Percentiles rank a stretch among this genome's conserved stretches.
These are phyloP conservation scores for Candida vaughaniae DNA, from an alignment of 805 yeast species.

Conservation along the genomic window DNA sequence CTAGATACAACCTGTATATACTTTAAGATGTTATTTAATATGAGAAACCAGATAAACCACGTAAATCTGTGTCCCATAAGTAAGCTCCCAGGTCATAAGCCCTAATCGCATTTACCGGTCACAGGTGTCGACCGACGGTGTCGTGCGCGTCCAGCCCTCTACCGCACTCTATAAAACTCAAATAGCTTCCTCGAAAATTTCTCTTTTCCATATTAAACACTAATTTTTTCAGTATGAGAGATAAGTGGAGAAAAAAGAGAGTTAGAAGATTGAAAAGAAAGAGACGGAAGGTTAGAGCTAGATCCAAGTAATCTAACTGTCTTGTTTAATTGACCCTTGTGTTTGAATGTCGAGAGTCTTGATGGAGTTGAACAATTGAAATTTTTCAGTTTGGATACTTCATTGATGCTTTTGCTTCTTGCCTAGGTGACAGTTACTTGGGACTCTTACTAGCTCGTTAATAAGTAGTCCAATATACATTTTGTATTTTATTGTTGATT, in stretches of 20 bases:
- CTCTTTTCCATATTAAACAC: slow-evolving; percentile 21
- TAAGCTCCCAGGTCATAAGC: neutral
- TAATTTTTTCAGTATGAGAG: slow-evolving; percentile 66
- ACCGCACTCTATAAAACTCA: slow-evolving; percentile 6
- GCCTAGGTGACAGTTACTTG: slow-evolving; percentile 1
- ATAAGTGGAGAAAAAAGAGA: slow-evolving; percentile 99
- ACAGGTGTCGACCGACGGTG: too few relatives aligned
- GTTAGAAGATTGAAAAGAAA: slow-evolving; percentile 99
- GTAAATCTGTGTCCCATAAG: too few relatives aligned
- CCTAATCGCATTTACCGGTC: slow-evolving; percentile 4
- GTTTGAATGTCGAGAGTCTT: neutral
- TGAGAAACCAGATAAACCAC: too few relatives aligned
- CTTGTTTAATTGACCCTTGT: neutral
- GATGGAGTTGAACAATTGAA: slow-evolving; percentile 1
- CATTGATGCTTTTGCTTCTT: neutral
- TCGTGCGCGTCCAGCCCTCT: slow-evolving; percentile 4
- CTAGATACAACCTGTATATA: too few relatives aligned
- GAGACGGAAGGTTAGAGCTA: slow-evolving; percentile 99
- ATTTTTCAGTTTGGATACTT: neutral
- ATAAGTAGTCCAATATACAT: slow-evolving; percentile 6
- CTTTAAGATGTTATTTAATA: too few relatives aligned
- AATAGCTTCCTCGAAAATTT: slow-evolving; percentile 8
- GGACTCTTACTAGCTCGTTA: slow-evolving; percentile 4
- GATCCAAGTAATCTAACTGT: slow-evolving; percentile 86
- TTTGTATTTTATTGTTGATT: slow-evolving; percentile 3